Evolutionary conservation across 2,329 filamentous ascomycete species (phyloP).

Genomic region (Calonectria ilicicola): DNA sequence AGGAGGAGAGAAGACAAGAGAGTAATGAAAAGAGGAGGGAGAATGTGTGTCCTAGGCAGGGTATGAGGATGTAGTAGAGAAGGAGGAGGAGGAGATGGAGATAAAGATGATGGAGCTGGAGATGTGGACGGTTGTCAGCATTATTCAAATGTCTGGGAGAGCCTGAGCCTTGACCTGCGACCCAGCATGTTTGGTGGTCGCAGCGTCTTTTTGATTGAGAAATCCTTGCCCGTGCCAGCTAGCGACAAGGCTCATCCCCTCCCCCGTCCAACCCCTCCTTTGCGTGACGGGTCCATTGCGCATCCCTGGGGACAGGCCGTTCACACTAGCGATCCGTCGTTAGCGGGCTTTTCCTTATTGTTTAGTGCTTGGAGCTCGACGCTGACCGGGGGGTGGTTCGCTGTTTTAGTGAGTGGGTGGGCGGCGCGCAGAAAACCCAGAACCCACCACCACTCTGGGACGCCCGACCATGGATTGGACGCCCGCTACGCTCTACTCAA

Average conservation of each 20-base stretch:
- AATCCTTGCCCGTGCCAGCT: slow-evolving; percentile 8
- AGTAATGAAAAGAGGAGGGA: slow-evolving; percentile 24
- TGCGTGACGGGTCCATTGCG: slow-evolving; percentile 2
- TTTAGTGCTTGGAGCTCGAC: background rate
- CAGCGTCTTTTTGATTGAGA: slow-evolving; percentile 37
- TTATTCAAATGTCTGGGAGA: slow-evolving; percentile 25
- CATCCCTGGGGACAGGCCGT: slow-evolving; percentile 12
- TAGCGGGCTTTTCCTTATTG: slow-evolving; percentile 3
- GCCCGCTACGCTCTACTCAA: slow-evolving; percentile 2
- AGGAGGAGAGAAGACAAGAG: slow-evolving; percentile 25
- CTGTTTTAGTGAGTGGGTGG: slow-evolving; percentile 9
- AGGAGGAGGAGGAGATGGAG: slow-evolving; percentile 13
- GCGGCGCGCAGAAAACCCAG: background rate
- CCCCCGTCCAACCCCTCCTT: slow-evolving; percentile 5
- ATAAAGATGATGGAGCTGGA: background rate
- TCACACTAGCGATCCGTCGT: slow-evolving; percentile 21
- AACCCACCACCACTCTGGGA: background rate
- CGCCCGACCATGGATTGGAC: background rate
- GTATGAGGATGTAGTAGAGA: background rate
- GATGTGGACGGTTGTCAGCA: slow-evolving; percentile 23
- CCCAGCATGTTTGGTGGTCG: slow-evolving; percentile 42
- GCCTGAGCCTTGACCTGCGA: slow-evolving; percentile 31
- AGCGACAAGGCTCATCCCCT: background rate
- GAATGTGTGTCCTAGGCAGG: slow-evolving; percentile 3
- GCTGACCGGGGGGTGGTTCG: background rate